phyloP scores from a whole-genome alignment of 176 grass and related monocot genomes.

The Hyparrhenia diplandra region DNA sequence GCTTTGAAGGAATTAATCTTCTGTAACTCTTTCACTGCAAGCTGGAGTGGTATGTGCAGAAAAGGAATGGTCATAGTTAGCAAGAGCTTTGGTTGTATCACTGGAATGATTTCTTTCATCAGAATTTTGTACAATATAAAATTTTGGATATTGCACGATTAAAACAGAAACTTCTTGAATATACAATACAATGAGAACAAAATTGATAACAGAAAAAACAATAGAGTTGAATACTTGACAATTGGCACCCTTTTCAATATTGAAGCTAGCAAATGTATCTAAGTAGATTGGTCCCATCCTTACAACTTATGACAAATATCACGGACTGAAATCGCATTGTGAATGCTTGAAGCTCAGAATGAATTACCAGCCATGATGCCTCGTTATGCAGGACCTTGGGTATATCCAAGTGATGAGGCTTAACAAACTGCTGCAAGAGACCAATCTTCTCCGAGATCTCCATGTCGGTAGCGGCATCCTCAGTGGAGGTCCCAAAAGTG shows the following conservation, averaged over 20 bases:
- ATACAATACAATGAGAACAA: background rate
- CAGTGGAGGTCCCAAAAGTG: slow-evolving; percentile 49
- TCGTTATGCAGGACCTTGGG: slow-evolving; percentile 68
- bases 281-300: background rate
- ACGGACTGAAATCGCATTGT: background rate
- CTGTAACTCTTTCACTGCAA: too few species aligned
- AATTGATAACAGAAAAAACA: background rate
- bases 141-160: too few species aligned
- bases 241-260: background rate
- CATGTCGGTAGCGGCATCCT: slow-evolving; percentile 42
- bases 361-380: slow-evolving; percentile 73
- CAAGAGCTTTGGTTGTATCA: too few species aligned
- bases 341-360: background rate
- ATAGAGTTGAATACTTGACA: background rate
- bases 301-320: background rate
- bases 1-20: slow-evolving; percentile 59
- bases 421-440: slow-evolving; percentile 71
- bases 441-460: slow-evolving; percentile 62
- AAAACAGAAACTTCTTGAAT: background rate
- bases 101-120: too few species aligned
- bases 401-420: slow-evolving; percentile 78
- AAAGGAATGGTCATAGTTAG: too few species aligned
- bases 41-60: too few species aligned
- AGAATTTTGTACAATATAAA: too few species aligned
- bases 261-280: background rate